These are phyloP conservation scores for Salix arbutifolia DNA, from an alignment of 345 rosid species.

Conservation along the genomic window DNA sequence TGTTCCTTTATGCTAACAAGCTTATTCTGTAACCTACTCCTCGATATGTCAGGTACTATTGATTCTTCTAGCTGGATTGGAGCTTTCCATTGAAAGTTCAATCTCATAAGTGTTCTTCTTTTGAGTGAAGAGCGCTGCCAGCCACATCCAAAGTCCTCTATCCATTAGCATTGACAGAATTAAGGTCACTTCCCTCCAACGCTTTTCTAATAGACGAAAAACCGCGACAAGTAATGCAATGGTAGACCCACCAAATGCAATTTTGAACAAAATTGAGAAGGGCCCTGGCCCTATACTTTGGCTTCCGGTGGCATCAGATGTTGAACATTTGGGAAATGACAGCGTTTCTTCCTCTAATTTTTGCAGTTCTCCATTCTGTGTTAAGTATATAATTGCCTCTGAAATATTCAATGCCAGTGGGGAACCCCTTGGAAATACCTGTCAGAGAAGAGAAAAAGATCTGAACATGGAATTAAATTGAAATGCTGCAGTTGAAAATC, in stretches of 20 bases:
- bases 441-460: not conserved
- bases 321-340: not conserved
- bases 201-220: not conserved
- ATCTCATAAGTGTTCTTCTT: not conserved
- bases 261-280: constrained; percentile 11
- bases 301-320: not conserved
- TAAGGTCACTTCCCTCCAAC: not conserved
- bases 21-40: not conserved
- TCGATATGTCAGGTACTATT: not conserved
- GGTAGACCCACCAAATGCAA: constrained; percentile 3
- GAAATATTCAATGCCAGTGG: not conserved
- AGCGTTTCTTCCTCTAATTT: constrained; percentile 3
- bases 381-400: not conserved
- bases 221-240: constrained; percentile 3
- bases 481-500: not conserved
- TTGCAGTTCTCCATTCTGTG: not conserved
- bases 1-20: not conserved
- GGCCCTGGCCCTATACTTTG: constrained; percentile 9
- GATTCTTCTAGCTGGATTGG: not conserved
- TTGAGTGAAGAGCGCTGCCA: not conserved
- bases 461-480: not conserved
- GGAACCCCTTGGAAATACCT: constrained; percentile 3
- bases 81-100: not conserved
- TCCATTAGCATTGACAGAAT: not conserved
- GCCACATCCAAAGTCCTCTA: constrained; percentile 13